phyloP scores from a whole-genome alignment of 805 yeast species.

The Peterozyma toletana region DNA sequence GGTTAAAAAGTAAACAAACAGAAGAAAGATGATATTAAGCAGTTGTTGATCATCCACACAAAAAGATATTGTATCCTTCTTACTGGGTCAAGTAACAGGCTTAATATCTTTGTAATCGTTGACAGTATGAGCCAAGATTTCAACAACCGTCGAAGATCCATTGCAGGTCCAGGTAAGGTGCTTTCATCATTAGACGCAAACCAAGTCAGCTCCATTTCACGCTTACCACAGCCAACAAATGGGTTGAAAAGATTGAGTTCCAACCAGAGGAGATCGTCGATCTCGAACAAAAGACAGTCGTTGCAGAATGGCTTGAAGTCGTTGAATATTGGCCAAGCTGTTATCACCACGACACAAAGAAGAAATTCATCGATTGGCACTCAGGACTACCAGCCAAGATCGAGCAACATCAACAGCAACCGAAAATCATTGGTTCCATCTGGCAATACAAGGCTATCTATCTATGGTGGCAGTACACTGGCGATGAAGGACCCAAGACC shows the following conservation, averaged over 20 bases:
- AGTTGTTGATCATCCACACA: too few species aligned
- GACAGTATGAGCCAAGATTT: slow-evolving; percentile 2
- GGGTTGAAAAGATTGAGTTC: background rate
- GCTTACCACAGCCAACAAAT: slow-evolving; percentile 1
- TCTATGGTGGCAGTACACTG: background rate
- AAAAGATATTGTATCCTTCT: too few species aligned
- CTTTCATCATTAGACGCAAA: slow-evolving; percentile 4
- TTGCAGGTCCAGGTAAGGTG: slow-evolving; percentile 1
- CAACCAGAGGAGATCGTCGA: slow-evolving; percentile 3
- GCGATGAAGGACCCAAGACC: slow-evolving; percentile 60
- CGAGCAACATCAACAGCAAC: background rate
- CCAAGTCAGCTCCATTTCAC: slow-evolving; percentile 2
- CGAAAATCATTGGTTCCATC: slow-evolving; percentile 2
- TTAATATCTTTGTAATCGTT: background rate
- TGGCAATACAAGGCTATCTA: slow-evolving; percentile 3
- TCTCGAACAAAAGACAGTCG: slow-evolving; percentile 3
- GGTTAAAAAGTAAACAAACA: slow-evolving; percentile 1
- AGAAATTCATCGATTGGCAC: slow-evolving; percentile 1
- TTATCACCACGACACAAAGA: background rate
- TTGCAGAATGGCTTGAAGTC: slow-evolving; percentile 2
- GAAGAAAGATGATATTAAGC: background rate
- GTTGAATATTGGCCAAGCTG: slow-evolving; percentile 7
- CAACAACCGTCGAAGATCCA: background rate
- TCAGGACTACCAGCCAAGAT: background rate
- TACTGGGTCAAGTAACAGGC: background rate